phyloP scores from a whole-genome alignment of 495 filamentous ascomycete species.

The Annulohypoxylon stygium region DNA sequence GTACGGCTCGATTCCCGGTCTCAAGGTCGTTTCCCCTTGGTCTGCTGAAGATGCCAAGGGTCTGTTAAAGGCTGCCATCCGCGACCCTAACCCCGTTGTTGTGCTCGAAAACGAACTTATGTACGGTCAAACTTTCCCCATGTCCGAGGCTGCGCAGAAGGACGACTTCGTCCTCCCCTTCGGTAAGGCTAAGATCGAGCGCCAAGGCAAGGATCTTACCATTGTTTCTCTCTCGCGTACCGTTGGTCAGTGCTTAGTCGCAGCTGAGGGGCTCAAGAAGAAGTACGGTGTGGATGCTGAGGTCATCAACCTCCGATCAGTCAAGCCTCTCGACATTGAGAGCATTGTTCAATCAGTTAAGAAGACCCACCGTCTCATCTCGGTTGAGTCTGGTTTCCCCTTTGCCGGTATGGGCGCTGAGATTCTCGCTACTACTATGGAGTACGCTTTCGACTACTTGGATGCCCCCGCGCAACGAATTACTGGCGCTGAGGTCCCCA shows the following conservation, averaged over 20 bases:
- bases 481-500: conserved; percentile 96
- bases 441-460: conserved; percentile 98
- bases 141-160: conserved; percentile 95
- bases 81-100: conserved; percentile 96
- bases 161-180: conserved; percentile 96
- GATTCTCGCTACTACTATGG: conserved; percentile 93
- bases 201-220: conserved; percentile 93
- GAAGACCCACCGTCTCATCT: conserved; percentile 94
- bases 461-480: conserved; percentile 92
- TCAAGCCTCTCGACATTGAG: conserved; percentile 97
- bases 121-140: conserved; percentile 93
- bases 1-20: conserved; percentile 97
- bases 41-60: conserved; percentile 98
- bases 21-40: conserved; percentile 97
- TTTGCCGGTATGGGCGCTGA: conserved; percentile 92
- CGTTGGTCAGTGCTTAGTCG: conserved; percentile 90
- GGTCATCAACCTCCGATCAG: conserved; percentile 96
- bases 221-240: conserved; percentile 94
- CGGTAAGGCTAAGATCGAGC: conserved; percentile 99
- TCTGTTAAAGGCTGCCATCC: conserved; percentile 95
- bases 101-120: conserved; percentile 98
- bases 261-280: conserved; percentile 89
- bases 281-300: conserved; percentile 96
- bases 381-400: conserved; percentile 95
- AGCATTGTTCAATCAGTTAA: conserved; percentile 95